Conservation (phyloP, 2,329 filamentous ascomycete genomes). For the Cordyceps militaris region DNA sequence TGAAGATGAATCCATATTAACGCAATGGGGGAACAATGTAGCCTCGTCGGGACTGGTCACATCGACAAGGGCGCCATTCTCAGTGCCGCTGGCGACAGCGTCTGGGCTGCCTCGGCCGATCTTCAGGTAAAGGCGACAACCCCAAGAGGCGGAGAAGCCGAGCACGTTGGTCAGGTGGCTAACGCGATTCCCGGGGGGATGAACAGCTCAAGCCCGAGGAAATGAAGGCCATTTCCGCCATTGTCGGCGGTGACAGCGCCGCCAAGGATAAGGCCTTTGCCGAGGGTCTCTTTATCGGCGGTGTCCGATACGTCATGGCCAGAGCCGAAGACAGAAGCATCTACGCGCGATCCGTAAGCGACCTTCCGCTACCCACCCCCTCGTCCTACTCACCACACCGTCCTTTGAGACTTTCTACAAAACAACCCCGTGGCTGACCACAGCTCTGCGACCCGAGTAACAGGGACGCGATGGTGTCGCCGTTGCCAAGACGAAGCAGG, state of each 20-base stretch:
- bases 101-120: conserved; percentile 63
- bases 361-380: not conserved
- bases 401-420: not conserved
- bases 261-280: conserved; percentile 59
- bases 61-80: conserved; percentile 82
- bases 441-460: conserved; percentile 2
- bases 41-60: conserved; percentile 72
- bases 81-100: conserved; percentile 70
- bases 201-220: conserved; percentile 40
- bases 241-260: conserved; percentile 37
- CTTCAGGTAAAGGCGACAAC: conserved; percentile 57
- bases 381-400: not conserved
- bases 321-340: conserved; percentile 70
- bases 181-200: not conserved
- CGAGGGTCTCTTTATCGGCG: conserved; percentile 68
- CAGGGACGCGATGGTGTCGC: conserved; percentile 72
- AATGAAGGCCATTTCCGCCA: conserved; percentile 50
- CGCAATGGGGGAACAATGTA: conserved; percentile 29
- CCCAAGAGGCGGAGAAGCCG: not conserved
- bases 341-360: conserved; percentile 75
- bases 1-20: conserved; percentile 16
- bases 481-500: conserved; percentile 80
- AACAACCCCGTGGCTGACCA: not conserved
- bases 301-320: conserved; percentile 71
- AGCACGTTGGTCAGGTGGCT: not conserved